A percentile compares a stretch with the other conserved stretches of the same genome.
Evolutionary conservation across 768 basidiomycete species (phyloP).

Genomic region (Cystobasidium tubakii): DNA sequence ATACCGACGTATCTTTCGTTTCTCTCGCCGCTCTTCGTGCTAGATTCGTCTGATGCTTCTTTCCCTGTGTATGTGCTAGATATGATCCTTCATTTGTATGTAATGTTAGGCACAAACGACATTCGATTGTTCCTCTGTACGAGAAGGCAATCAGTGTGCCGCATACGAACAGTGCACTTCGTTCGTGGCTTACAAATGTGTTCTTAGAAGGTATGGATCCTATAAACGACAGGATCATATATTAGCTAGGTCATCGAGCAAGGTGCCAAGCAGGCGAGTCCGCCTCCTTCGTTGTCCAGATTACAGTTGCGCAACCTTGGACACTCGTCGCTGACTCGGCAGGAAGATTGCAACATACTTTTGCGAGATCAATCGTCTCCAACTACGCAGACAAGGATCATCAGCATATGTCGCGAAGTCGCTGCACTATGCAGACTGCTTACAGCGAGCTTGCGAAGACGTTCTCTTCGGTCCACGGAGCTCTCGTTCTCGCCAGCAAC

Average conservation of each 20-base stretch:
- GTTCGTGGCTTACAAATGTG: conserved; percentile 81
- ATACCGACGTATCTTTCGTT: conserved; percentile 84
- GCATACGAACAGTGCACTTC: too few species aligned
- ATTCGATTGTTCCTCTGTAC: conserved; percentile 76
- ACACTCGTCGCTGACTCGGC: not conserved
- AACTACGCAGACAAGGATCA: conserved; percentile 49
- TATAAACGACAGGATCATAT: conserved; percentile 45
- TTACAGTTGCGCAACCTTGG: too few species aligned
- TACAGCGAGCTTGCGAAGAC: conserved; percentile 70
- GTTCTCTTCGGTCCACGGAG: conserved; percentile 90
- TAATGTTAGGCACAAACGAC: conserved; percentile 90
- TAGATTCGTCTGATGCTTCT: conserved; percentile 98
- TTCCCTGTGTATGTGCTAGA: conserved; percentile 97
- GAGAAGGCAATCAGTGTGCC: too few species aligned
- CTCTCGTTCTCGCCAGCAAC: conserved; percentile 87
- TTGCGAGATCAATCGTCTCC: conserved; percentile 96
- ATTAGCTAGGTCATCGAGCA: not conserved
- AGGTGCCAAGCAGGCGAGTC: too few species aligned
- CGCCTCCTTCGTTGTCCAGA: too few species aligned
- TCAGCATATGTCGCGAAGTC: not conserved
- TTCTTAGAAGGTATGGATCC: conserved; percentile 98
- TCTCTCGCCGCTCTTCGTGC: conserved; percentile 95
- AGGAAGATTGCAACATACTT: conserved; percentile 55
- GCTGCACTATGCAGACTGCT: conserved; percentile 15
- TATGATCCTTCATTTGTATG: conserved; percentile 99